A percentile compares a stretch with the other conserved stretches of the same genome.
These are phyloP conservation scores for Fusarium equiseti DNA, from an alignment of 2,329 filamentous ascomycete species.

Conservation along the genomic window DNA sequence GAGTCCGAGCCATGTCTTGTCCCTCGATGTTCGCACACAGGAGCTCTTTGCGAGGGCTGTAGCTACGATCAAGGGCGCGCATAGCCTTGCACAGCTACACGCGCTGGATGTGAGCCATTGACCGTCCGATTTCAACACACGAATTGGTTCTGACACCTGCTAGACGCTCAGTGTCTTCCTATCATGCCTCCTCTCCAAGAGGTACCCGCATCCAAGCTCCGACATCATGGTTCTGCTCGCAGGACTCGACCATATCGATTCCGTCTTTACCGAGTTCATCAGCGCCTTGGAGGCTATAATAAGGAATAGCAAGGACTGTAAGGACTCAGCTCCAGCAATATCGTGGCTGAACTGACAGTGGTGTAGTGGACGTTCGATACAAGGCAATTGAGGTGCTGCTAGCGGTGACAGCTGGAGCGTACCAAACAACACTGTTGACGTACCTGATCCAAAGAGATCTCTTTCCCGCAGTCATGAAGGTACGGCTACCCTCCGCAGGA, in stretches of 20 bases:
- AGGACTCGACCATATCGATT: slow-evolving; percentile 88
- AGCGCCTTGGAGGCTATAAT: slow-evolving; percentile 85
- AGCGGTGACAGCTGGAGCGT: slow-evolving; percentile 90
- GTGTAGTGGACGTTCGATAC: slow-evolving; percentile 77
- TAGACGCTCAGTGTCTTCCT: slow-evolving; percentile 93
- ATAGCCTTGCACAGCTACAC: slow-evolving; percentile 75
- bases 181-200: slow-evolving; percentile 83
- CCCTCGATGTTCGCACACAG: slow-evolving; percentile 80
- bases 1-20: slow-evolving; percentile 79
- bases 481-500: slow-evolving; percentile 53
- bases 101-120: slow-evolving; percentile 80
- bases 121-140: slow-evolving; percentile 52
- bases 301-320: slow-evolving; percentile 78
- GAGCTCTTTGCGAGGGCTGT: slow-evolving; percentile 83
- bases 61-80: slow-evolving; percentile 71
- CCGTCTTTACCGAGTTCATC: slow-evolving; percentile 89
- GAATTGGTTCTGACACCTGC: slow-evolving; percentile 20
- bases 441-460: slow-evolving; percentile 96
- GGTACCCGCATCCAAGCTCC: slow-evolving; percentile 93
- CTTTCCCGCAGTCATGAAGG: slow-evolving; percentile 95
- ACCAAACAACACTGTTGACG: slow-evolving; percentile 91
- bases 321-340: slow-evolving; percentile 48
- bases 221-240: slow-evolving; percentile 93
- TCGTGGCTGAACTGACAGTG: slow-evolving; percentile 43
- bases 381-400: slow-evolving; percentile 86